phyloP scores from a whole-genome alignment of 2,329 filamentous ascomycete species.

The Fusarium citri region DNA sequence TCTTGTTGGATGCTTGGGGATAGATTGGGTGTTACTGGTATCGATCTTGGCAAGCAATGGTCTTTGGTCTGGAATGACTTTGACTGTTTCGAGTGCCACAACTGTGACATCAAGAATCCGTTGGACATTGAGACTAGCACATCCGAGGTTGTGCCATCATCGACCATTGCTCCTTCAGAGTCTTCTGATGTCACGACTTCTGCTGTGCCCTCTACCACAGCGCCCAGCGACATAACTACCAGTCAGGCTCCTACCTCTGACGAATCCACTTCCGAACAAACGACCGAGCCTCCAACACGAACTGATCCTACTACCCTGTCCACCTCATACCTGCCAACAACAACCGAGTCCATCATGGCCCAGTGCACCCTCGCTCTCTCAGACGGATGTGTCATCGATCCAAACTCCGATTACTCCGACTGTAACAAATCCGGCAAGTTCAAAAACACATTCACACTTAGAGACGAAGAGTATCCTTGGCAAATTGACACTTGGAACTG shows the following conservation, averaged over 20 bases:
- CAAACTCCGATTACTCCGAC: not conserved
- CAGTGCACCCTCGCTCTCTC: slow-evolving; percentile 23
- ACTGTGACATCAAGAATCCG: slow-evolving; percentile 3
- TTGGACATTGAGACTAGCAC: not conserved
- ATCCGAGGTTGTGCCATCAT: fast-evolving
- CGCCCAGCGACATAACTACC: not conserved
- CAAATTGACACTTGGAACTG: slow-evolving; percentile 3
- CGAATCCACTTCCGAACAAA: not conserved
- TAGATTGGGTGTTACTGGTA: not conserved
- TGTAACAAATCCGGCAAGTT: not conserved
- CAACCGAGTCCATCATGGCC: slow-evolving; percentile 10
- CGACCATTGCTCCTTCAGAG: fast-evolving
- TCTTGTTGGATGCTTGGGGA: not conserved
- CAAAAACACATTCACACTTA: not conserved
- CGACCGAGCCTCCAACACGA: not conserved
- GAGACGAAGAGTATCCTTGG: slow-evolving; percentile 17
- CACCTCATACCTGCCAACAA: slow-evolving; percentile 2
- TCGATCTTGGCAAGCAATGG: not conserved
- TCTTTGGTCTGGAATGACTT: slow-evolving; percentile 20
- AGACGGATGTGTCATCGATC: slow-evolving; percentile 5
- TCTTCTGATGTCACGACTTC: not conserved
- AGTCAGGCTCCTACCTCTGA: not conserved
- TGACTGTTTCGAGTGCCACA: slow-evolving; percentile 16
- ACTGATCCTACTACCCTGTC: slow-evolving; percentile 4
- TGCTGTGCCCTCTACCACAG: not conserved